Evolutionary conservation across 2,329 filamentous ascomycete genomes (phyloP), one percentile per base, ranked within the genome.

Genomic region (Aspergillus niger): DNA sequence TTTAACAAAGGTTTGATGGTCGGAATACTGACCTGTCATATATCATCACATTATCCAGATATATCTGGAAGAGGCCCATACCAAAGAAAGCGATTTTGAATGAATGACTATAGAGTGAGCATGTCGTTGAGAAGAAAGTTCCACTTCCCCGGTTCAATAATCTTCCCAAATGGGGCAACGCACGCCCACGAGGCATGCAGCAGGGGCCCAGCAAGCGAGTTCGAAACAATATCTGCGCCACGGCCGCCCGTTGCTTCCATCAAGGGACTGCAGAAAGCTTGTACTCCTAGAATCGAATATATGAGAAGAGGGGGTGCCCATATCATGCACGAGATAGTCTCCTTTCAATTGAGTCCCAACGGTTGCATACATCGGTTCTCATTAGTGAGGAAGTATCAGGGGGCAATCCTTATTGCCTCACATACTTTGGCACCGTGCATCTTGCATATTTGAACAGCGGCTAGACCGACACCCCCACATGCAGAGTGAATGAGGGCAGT

Each of bases 111-210:
- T 68, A 72, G 70, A 3, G 63, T 66, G 8, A 72, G 57, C 15
- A 63, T 66, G 5, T 63, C 67, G 39, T 59, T 60, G 0, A 63
- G 65, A 2, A 69, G 30, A 6, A 71, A 58, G 30, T 72, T 69
- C 26, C 70, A 57, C 49, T 72, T 72, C 3, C 70, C 68, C n/a
- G 72, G 64, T 38, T 72, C 70, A 13, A 72, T 38, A 64, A 72
- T 62, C 5, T 62, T 69, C 0, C 72, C 72, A n/a, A 70, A 71
- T 1, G 59, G 56, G 3, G 72, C 71, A 39, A 75, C 61, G 28
- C 71, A 75, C n/a, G 63, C 58, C 72, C 43, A 47, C 11, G 43
- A 47, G 22, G 43, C 43, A 47, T 69, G 66, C 1, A 74, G 58
- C 2, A 71, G 50, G 20, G 69, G 64, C 5, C 71, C 72, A 2